These are phyloP conservation scores for Triangularia verruculosa DNA, from an alignment of 2,329 filamentous ascomycete species.

Conservation along the genomic window DNA sequence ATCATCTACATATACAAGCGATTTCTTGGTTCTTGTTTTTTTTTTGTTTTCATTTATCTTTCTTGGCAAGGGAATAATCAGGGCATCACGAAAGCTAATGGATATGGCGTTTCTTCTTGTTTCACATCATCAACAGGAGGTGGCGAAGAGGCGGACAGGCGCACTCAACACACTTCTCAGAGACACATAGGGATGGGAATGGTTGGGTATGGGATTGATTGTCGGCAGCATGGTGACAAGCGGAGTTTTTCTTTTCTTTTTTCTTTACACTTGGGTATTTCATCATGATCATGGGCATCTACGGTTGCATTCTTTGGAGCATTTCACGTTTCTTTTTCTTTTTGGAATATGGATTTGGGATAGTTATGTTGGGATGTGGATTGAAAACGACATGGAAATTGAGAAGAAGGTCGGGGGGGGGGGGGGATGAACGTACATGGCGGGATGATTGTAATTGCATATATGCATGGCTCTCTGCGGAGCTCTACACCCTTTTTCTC, in stretches of 20 bases:
- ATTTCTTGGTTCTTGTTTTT: not conserved
- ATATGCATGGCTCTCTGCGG: not conserved
- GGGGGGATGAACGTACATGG: not conserved
- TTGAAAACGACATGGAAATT: not conserved
- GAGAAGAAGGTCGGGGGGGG: no score
- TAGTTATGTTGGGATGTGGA: not conserved
- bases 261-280: not conserved
- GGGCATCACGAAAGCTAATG: not conserved
- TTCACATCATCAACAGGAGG: not conserved
- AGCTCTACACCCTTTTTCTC: not conserved
- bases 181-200: not conserved
- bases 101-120: not conserved
- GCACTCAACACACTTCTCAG: not conserved
- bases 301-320: not conserved
- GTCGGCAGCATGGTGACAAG: not conserved
- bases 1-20: not conserved
- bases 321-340: not conserved
- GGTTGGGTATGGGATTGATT: not conserved
- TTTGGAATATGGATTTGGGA: not conserved
- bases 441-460: not conserved
- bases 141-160: not conserved
- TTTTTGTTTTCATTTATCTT: not conserved
- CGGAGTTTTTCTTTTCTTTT: not conserved
- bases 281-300: not conserved
- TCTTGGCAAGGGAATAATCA: not conserved